phyloP scores from a whole-genome alignment of 768 basidiomycete genomes.

The Tubosaeta brunneosetosa region DNA sequence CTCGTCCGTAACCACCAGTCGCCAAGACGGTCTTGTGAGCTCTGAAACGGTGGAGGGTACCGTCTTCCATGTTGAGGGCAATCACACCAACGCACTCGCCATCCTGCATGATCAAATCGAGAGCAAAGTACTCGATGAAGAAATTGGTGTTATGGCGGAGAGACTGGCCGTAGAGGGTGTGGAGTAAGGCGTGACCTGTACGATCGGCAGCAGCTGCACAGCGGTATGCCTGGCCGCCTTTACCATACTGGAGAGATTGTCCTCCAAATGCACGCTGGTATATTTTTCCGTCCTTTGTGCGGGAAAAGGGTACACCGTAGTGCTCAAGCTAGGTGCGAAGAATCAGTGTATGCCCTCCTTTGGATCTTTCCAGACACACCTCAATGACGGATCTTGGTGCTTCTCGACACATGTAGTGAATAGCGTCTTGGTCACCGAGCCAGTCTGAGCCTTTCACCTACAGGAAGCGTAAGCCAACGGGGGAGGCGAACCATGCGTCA shows the following conservation, averaged over 20 bases:
- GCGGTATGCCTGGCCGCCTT: constrained; percentile 98
- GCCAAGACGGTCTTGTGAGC: constrained; percentile 98
- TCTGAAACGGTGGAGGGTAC: constrained; percentile 97
- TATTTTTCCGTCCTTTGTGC: constrained; percentile 98
- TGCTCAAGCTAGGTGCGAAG: constrained; percentile 75
- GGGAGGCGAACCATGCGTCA: neutral
- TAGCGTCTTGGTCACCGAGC: constrained; percentile 99
- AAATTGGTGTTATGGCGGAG: constrained; percentile 99
- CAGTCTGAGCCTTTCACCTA: constrained; percentile 99
- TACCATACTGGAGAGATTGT: constrained; percentile 93
- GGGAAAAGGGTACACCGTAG: constrained; percentile 97
- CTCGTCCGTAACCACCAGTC: constrained; percentile 95
- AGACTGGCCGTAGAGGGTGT: constrained; percentile 99
- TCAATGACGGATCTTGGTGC: constrained; percentile 92
- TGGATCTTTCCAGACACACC: constrained; percentile 37
- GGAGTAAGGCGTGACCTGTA: constrained; percentile 96
- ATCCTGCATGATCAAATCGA: constrained; percentile 97
- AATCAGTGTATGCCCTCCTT: neutral
- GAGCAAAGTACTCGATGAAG: constrained; percentile 99
- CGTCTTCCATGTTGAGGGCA: constrained; percentile 99
- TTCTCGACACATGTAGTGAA: constrained; percentile 99
- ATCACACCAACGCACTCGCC: constrained; percentile 99
- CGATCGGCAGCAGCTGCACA: constrained; percentile 98
- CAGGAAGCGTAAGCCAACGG: constrained; percentile 13
- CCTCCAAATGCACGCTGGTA: constrained; percentile 99